Percentiles rank a stretch among this genome's conserved stretches.
These are phyloP conservation scores for Pleurotus pulmonarius DNA, from an alignment of 768 basidiomycete species.

Conservation along the genomic window DNA sequence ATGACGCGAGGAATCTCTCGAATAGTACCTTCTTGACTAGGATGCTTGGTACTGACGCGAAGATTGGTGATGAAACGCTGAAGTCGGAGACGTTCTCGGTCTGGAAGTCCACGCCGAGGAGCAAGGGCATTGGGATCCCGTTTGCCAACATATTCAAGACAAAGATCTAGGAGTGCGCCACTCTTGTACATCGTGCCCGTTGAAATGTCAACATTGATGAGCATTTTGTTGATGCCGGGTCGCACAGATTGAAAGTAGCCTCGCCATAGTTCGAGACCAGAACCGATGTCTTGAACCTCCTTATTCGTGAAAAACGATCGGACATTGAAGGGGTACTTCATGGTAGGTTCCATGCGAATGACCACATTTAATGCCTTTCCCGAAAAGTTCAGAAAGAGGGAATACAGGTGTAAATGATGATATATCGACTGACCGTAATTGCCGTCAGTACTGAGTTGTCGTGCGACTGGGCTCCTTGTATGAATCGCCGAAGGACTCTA, in stretches of 20 bases:
- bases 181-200: constrained; percentile 70
- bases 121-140: constrained; percentile 30
- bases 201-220: constrained; percentile 69
- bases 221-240: constrained; percentile 55
- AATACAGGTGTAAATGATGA: background rate
- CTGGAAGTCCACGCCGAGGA: constrained; percentile 42
- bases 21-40: constrained; percentile 25
- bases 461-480: constrained; percentile 56
- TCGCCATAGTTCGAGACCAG: constrained; percentile 62
- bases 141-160: constrained; percentile 43
- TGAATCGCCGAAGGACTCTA: constrained; percentile 57
- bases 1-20: constrained; percentile 51
- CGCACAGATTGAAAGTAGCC: constrained; percentile 74
- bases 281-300: constrained; percentile 45
- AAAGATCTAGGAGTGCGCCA: constrained; percentile 50
- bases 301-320: constrained; percentile 65
- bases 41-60: constrained; percentile 39
- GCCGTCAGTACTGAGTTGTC: constrained; percentile 65
- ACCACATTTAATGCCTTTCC: constrained; percentile 65
- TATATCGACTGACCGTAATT: constrained; percentile 43
- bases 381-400: too few species aligned
- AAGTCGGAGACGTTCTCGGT: constrained; percentile 51
- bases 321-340: constrained; percentile 67
- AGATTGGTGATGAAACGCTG: constrained; percentile 55
- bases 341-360: constrained; percentile 64